A percentile compares a stretch with the other conserved stretches of the same genome.
phyloP scores from a whole-genome alignment of 257 asterid species.

The Echium plantagineum region DNA sequence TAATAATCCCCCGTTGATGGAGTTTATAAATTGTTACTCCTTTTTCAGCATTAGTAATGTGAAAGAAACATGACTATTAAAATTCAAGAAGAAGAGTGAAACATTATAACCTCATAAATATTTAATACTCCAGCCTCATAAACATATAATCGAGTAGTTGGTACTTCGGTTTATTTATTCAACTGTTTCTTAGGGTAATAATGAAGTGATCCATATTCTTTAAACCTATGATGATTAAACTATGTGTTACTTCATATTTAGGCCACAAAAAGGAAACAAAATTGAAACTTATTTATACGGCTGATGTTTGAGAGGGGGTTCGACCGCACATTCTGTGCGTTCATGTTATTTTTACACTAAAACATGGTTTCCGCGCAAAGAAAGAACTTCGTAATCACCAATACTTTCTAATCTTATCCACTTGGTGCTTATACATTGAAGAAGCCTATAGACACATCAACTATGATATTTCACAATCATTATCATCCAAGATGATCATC shows the following conservation, averaged over 20 bases:
- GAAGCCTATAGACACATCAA: neutral
- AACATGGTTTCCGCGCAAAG: no score
- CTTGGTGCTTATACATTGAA: neutral
- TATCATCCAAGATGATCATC: neutral
- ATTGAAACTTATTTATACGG: no score
- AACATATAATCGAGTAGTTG: neutral
- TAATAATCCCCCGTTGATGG: no score
- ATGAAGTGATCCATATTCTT: neutral
- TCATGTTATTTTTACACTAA: no score
- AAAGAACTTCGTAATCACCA: neutral
- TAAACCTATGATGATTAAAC: neutral
- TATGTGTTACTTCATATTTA: neutral
- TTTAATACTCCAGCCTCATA: no score
- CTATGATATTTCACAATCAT: neutral
- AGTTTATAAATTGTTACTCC: no score
- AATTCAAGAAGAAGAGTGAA: no score
- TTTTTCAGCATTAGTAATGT: no score
- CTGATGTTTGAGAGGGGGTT: no score
- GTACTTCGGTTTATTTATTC: neutral
- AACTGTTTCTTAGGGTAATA: neutral
- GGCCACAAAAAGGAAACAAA: neutral
- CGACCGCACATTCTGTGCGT: no score
- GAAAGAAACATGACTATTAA: no score
- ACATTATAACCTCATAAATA: no score
- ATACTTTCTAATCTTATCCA: neutral